A percentile compares a stretch with the other conserved stretches of the same genome.
phyloP scores from a whole-genome alignment of 306 rosid species.

The Delonix regia region DNA sequence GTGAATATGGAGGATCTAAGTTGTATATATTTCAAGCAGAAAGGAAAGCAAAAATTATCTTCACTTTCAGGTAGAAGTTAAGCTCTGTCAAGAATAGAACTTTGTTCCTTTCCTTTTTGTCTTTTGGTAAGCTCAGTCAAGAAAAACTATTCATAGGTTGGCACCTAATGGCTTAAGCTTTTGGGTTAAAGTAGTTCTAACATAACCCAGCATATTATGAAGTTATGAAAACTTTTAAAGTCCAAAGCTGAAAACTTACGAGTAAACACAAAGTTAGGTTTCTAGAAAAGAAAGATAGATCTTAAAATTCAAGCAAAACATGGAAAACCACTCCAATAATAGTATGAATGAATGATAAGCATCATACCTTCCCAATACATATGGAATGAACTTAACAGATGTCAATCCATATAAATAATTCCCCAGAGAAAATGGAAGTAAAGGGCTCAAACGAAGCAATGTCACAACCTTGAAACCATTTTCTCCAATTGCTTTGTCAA shows the following conservation, averaged over 20 bases:
- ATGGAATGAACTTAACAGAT: slow-evolving; percentile 91
- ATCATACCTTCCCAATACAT: slow-evolving; percentile 90
- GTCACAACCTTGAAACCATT: slow-evolving; percentile 93
- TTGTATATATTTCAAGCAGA: not conserved
- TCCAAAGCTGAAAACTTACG: not conserved
- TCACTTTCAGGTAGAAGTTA: not conserved
- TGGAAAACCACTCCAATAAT: not conserved
- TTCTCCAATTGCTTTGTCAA: slow-evolving; percentile 97
- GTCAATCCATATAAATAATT: slow-evolving; percentile 95
- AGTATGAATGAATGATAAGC: slow-evolving; percentile 1
- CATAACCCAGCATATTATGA: slow-evolving; percentile 1
- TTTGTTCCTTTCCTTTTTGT: not conserved
- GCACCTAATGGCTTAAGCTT: not conserved
- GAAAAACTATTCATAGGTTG: not conserved
- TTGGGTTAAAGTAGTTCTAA: not conserved
- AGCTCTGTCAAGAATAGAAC: not conserved
- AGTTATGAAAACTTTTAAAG: slow-evolving; percentile 1
- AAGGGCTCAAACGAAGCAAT: slow-evolving; percentile 93
- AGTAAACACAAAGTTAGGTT: slow-evolving; percentile 7
- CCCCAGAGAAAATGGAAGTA: slow-evolving; percentile 96
- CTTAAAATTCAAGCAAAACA: not conserved
- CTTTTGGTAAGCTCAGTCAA: not conserved
- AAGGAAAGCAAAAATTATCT: not conserved
- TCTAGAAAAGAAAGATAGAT: not conserved
- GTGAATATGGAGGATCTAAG: not conserved